A percentile compares a stretch with the other conserved stretches of the same genome.
phyloP scores from a whole-genome alignment of 177 flowering plant species.

The Vitis hybrid region DNA sequence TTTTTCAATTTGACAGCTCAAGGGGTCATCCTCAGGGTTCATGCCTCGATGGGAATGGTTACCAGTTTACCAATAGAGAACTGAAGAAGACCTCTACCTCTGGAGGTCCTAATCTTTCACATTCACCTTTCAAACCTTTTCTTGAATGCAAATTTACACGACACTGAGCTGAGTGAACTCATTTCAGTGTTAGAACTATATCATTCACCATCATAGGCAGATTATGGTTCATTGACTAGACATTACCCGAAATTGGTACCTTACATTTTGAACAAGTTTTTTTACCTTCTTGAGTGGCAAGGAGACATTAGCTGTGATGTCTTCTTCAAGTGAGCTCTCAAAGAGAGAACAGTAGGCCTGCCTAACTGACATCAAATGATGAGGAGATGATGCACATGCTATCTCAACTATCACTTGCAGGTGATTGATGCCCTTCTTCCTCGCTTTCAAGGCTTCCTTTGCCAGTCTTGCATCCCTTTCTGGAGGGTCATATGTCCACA shows the following conservation, averaged over 20 bases:
- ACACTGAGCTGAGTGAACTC: too few relatives aligned
- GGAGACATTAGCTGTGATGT: slow-evolving; percentile 36
- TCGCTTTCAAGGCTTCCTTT: slow-evolving; percentile 50
- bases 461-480: slow-evolving; percentile 77
- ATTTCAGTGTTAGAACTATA: too few relatives aligned
- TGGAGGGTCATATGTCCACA: slow-evolving; percentile 72
- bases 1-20: neutral
- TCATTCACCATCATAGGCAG: too few relatives aligned
- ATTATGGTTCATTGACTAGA: too few relatives aligned
- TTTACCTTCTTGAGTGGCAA: slow-evolving; percentile 61
- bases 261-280: neutral
- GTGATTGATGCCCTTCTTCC: slow-evolving; percentile 35
- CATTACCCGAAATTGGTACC: too few relatives aligned
- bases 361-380: slow-evolving; percentile 72
- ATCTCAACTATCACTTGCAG: slow-evolving; percentile 65
- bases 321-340: slow-evolving; percentile 82
- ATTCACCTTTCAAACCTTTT: too few relatives aligned
- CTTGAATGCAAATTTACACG: too few relatives aligned
- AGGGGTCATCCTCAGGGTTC: neutral
- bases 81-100: too few relatives aligned
- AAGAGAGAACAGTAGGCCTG: slow-evolving; percentile 62
- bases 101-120: too few relatives aligned
- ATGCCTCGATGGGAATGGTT: neutral
- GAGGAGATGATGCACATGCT: slow-evolving; percentile 67
- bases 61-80: neutral